Percentiles rank a stretch among this genome's conserved stretches.
phyloP scores from a whole-genome alignment of 2,329 filamentous ascomycete species.

The Pseudogymnoascus destructans region DNA sequence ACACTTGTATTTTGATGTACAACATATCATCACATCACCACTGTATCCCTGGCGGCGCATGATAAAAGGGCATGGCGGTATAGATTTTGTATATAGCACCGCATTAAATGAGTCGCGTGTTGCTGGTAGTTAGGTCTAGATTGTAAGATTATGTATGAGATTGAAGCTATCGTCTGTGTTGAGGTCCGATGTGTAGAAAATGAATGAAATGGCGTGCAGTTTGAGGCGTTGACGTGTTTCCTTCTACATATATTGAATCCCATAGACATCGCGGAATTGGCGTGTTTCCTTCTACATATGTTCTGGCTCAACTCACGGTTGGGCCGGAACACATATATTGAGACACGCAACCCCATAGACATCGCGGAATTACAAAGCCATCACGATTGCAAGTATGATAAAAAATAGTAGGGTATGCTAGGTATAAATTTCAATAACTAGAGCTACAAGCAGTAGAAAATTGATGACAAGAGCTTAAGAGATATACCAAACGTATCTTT shows the following conservation, averaged over 20 bases:
- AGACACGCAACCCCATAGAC: no score
- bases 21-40: conserved; percentile 6
- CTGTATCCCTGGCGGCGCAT: neutral
- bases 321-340: no score
- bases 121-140: conserved; percentile 2
- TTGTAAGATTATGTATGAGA: conserved; percentile 7
- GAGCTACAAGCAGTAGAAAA: neutral
- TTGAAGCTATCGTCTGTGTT: neutral
- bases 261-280: no score
- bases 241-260: neutral
- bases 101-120: neutral
- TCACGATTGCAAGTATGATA: neutral
- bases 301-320: no score
- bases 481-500: neutral
- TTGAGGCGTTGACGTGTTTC: neutral
- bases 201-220: neutral
- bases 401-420: neutral
- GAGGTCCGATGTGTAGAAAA: neutral
- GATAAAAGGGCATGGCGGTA: neutral
- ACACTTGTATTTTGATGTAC: conserved; percentile 6
- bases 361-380: no score
- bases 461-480: neutral
- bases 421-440: neutral
- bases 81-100: conserved; percentile 7
- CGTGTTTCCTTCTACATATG: no score